phyloP scores from a whole-genome alignment of 305 asterid genomes.

The Striga hermonthica region DNA sequence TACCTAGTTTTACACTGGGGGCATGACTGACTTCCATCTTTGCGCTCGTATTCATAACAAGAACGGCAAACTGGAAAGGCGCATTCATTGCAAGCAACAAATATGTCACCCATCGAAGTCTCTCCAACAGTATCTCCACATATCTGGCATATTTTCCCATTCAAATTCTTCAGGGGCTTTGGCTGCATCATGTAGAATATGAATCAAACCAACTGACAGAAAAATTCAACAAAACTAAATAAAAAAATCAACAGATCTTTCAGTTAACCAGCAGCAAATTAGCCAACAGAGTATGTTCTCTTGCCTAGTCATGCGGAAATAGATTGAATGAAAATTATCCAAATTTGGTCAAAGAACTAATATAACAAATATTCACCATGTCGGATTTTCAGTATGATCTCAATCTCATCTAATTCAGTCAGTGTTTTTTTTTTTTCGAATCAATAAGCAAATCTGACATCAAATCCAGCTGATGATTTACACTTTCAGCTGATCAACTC shows the following conservation, averaged over 20 bases:
- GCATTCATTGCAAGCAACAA: slow-evolving; percentile 77
- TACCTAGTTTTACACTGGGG: slow-evolving; percentile 79
- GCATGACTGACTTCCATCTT: slow-evolving; percentile 69
- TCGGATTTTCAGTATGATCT: slow-evolving; percentile 11
- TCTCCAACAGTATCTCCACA: slow-evolving; percentile 72
- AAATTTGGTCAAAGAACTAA: neutral
- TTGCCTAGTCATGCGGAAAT: slow-evolving; percentile 9
- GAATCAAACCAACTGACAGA: slow-evolving; percentile 20
- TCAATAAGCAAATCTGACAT: slow-evolving; percentile 7
- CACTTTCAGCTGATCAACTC: slow-evolving; percentile 12
- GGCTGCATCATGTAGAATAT: slow-evolving; percentile 38
- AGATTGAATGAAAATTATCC: slow-evolving; percentile 20
- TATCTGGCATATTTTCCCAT: slow-evolving; percentile 64
- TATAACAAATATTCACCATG: slow-evolving; percentile 12
- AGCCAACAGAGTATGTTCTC: neutral
- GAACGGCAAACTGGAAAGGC: slow-evolving; percentile 74
- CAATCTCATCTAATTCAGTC: neutral
- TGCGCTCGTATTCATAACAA: slow-evolving; percentile 75
- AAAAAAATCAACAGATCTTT: slow-evolving; percentile 6
- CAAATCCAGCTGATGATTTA: slow-evolving; percentile 16
- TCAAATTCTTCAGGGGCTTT: slow-evolving; percentile 50
- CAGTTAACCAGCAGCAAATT: too few relatives aligned
- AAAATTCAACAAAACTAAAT: neutral
- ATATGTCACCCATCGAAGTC: slow-evolving; percentile 45
- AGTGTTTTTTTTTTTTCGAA: slow-evolving; percentile 1